These are phyloP conservation scores for Mortierella polycephala DNA, from an alignment of 371 early-diverging fungal genomes.

Conservation along the genomic window DNA sequence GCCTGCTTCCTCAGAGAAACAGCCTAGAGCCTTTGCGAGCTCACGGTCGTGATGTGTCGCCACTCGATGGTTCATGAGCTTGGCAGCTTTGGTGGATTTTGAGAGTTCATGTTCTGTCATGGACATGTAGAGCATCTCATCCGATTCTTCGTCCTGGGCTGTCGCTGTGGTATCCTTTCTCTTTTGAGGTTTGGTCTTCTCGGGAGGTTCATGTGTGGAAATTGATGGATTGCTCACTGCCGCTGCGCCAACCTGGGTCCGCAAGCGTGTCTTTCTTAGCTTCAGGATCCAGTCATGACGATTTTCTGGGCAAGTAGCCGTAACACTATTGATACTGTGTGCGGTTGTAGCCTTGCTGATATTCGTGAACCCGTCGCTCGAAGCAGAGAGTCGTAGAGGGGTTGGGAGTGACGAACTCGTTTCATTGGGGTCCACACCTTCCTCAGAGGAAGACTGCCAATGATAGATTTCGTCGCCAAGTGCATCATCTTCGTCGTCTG, in stretches of 20 bases:
- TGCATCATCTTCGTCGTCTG: slow-evolving; percentile 18
- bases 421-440: neutral
- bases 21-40: slow-evolving; percentile 22
- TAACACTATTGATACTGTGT: slow-evolving; percentile 23
- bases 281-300: slow-evolving; percentile 35
- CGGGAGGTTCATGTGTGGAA: neutral
- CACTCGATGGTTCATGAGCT: slow-evolving; percentile 27
- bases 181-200: slow-evolving; percentile 12
- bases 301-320: slow-evolving; percentile 13
- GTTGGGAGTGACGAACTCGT: slow-evolving; percentile 20
- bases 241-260: neutral
- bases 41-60: slow-evolving; percentile 20
- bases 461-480: slow-evolving; percentile 31
- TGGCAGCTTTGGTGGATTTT: slow-evolving; percentile 23
- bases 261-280: slow-evolving; percentile 22
- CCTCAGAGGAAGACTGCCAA: slow-evolving; percentile 10
- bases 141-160: neutral
- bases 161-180: slow-evolving; percentile 5
- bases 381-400: slow-evolving; percentile 52
- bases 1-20: slow-evolving; percentile 11
- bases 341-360: slow-evolving; percentile 29
- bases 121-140: slow-evolving; percentile 18
- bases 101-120: slow-evolving; percentile 41
- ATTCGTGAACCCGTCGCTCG: slow-evolving; percentile 34
- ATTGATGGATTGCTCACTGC: neutral